Conservation (phyloP, 2,329 filamentous ascomycete species). For the Penicillium sp. region DNA sequence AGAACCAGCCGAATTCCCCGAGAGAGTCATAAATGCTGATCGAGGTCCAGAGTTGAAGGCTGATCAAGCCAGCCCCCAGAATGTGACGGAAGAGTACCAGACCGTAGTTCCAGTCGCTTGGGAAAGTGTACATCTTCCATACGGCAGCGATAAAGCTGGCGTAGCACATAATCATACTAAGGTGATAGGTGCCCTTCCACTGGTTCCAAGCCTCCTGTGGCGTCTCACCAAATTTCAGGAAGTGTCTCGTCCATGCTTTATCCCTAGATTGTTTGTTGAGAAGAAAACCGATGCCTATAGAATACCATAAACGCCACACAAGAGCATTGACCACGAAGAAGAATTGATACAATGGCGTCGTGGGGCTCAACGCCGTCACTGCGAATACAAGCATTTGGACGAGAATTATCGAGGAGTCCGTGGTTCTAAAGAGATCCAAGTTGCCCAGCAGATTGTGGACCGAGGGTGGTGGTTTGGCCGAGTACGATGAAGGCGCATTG, state of each 20-base stretch:
- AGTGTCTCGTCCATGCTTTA: conserved; percentile 96
- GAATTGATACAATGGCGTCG: conserved; percentile 71
- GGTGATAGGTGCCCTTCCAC: conserved; percentile 94
- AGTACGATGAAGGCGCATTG: conserved; percentile 42
- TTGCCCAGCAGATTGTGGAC: conserved; percentile 84
- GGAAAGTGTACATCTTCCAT: conserved; percentile 95
- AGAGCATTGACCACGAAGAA: conserved; percentile 80
- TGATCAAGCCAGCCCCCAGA: conserved; percentile 74
- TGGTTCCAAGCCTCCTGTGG: conserved; percentile 92
- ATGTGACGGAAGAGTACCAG: conserved; percentile 84
- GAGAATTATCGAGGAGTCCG: conserved; percentile 78
- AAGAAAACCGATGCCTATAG: conserved; percentile 80
- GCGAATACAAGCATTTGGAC: conserved; percentile 73
- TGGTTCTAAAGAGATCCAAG: conserved; percentile 82
- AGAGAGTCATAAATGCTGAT: conserved; percentile 92
- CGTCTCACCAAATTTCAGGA: conserved; percentile 92
- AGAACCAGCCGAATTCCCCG: conserved; percentile 98
- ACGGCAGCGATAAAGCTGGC: conserved; percentile 84
- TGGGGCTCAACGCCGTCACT: conserved; percentile 74
- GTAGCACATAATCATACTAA: conserved; percentile 89
- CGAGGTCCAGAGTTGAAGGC: conserved; percentile 89
- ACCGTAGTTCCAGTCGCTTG: conserved; percentile 83
- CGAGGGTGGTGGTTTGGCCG: conserved; percentile 58
- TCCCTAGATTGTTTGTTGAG: conserved; percentile 81
- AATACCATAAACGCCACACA: conserved; percentile 88